Evolutionary conservation across 306 rosid genomes (phyloP), one percentile per base, ranked within the genome.

Genomic region (Prunus padus): DNA sequence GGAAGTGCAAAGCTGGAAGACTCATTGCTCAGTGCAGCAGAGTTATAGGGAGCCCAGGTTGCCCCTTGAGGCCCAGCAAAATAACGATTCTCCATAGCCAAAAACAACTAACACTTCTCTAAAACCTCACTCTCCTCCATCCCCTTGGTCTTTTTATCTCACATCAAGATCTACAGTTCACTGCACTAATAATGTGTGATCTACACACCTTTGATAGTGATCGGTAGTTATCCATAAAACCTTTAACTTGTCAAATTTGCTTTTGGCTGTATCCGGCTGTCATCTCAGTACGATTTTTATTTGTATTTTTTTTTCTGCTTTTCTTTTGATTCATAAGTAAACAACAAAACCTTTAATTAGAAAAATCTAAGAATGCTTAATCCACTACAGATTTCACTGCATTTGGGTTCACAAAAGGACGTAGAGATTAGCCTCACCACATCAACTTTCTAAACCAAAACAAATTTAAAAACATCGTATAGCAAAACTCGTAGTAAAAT

Each of bases 181-280:
- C 61, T 57, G 77, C 85, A 72, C 86, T 84, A 86, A 88, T 66
- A 65, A 65, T 12, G 84, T 82, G 77, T 77, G 89, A 87, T 87
- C 69, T 81, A 75, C 86, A 78, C 76, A 80, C 83, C 85, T 33
- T 69, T 81, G 92, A 85, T 72, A 71, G 82, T 69, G 93, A 93
- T 86, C 79, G 89, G 89, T 55, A 87, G 85, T 77, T 81, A 65
- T 62, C 74, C 83, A 30, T 20, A 84, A 75, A 51, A 65, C 75
- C 82, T 80, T 84, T 83, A 73, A 81, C 84, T 84, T 79, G 89
- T 88, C 89, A 85, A 87, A 82, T 83, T 83, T 49, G 51, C 75
- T 81, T 88, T 87, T 92, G 93, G 87, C 76, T 47, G 71, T 83
- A 76, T 76, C 72, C 83, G 78, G 76, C 82, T 81, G 93, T 91